Percentiles rank a stretch among this genome's conserved stretches.
Evolutionary conservation across 306 rosid species (phyloP).

Genomic region (Adenanthera pavonina): DNA sequence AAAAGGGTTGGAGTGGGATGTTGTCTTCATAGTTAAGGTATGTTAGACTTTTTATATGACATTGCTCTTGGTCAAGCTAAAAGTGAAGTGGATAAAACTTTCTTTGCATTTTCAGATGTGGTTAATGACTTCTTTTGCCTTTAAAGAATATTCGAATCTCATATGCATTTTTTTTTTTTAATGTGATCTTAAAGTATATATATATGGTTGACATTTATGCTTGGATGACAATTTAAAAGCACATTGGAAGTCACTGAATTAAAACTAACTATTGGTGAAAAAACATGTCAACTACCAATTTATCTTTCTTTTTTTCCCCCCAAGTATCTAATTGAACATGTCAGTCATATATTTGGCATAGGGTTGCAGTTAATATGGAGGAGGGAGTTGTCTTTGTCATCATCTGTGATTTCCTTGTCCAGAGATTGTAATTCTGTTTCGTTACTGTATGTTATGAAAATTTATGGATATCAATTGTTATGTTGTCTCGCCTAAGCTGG

Average conservation of each 20-base stretch:
- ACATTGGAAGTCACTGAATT: constrained; percentile 18
- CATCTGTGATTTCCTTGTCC: constrained; percentile 29
- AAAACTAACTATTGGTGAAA: not conserved
- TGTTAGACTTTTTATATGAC: constrained; percentile 28
- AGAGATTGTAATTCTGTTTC: constrained; percentile 19
- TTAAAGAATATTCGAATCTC: constrained; percentile 11
- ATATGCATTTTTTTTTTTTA: constrained; percentile 11
- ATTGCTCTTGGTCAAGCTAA: constrained; percentile 25
- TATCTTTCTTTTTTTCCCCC: not conserved
- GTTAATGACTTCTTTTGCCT: constrained; percentile 29
- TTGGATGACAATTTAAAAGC: constrained; percentile 1
- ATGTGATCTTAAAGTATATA: constrained; percentile 16
- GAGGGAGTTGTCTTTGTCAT: constrained; percentile 17
- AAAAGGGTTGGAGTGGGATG: constrained; percentile 97
- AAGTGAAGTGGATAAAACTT: not conserved
- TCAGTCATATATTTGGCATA: constrained; percentile 13
- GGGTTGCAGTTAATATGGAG: constrained; percentile 16
- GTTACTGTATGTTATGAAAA: constrained; percentile 15
- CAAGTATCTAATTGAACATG: constrained; percentile 14
- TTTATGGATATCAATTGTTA: constrained; percentile 26
- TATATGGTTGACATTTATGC: constrained; percentile 2
- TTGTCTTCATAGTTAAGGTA: constrained; percentile 96
- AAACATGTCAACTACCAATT: not conserved
- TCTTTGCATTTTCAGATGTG: not conserved
- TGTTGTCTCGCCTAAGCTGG: constrained; percentile 33